Percentiles rank a stretch among this genome's conserved stretches.
Evolutionary conservation across 2,329 filamentous ascomycete species (phyloP).

Genomic region (Aspergillus oerlinghausenensis): DNA sequence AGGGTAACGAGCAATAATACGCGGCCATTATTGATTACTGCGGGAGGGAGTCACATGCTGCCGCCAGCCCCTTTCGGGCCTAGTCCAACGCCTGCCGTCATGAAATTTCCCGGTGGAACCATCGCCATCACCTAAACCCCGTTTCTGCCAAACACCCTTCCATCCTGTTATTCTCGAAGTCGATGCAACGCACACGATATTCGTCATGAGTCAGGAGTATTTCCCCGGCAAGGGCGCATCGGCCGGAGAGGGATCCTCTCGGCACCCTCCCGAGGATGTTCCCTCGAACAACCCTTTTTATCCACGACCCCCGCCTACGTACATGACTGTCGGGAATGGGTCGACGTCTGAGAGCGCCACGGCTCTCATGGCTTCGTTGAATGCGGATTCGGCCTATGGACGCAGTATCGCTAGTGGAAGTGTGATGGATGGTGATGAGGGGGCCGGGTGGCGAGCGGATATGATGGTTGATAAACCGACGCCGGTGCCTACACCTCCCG

Average conservation of each 20-base stretch:
- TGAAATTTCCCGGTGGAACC: constrained; percentile 17
- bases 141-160: not conserved
- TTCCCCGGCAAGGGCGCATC: constrained; percentile 30
- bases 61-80: constrained; percentile 19
- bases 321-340: constrained; percentile 84
- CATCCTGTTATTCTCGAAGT: constrained; percentile 4
- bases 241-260: constrained; percentile 35
- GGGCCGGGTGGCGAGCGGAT: constrained; percentile 51
- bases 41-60: constrained; percentile 19
- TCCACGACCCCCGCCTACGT: constrained; percentile 52
- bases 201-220: constrained; percentile 43
- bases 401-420: constrained; percentile 68
- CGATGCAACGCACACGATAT: constrained; percentile 9
- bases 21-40: not conserved
- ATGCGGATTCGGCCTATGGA: constrained; percentile 88
- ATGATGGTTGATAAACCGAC: constrained; percentile 56
- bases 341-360: constrained; percentile 76
- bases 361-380: constrained; percentile 73
- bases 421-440: constrained; percentile 39
- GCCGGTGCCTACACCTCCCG: constrained; percentile 50
- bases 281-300: constrained; percentile 19
- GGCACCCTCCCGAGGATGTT: constrained; percentile 23
- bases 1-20: not conserved
- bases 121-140: not conserved
- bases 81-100: constrained; percentile 15